Evolutionary conservation across 1,139 yeast genomes (phyloP).

Genomic region (Zygosaccharomyces pseudobailii): DNA sequence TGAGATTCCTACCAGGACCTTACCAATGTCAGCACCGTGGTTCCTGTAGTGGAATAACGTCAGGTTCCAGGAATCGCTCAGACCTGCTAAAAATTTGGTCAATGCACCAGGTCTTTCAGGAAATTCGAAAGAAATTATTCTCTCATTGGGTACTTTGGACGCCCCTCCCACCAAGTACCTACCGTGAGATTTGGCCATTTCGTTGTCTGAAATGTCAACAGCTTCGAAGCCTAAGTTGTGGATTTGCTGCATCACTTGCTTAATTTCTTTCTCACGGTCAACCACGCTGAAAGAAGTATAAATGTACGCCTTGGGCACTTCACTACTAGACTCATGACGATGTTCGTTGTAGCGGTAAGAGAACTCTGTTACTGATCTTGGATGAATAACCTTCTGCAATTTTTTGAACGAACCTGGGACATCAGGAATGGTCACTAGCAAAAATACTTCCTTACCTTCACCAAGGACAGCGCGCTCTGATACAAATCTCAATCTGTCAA

Average conservation of each 20-base stretch:
- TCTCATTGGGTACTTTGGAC: slow-evolving; percentile 62
- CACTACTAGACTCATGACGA: slow-evolving; percentile 37
- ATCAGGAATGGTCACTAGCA: slow-evolving; percentile 88
- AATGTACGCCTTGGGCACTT: slow-evolving; percentile 58
- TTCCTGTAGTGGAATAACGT: slow-evolving; percentile 94
- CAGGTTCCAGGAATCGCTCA: slow-evolving; percentile 82
- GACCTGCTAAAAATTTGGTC: slow-evolving; percentile 64
- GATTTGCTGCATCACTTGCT: slow-evolving; percentile 42
- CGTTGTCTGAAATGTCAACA: slow-evolving; percentile 82
- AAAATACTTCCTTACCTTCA: slow-evolving; percentile 93
- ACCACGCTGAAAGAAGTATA: slow-evolving; percentile 83
- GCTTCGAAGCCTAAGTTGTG: slow-evolving; percentile 57
- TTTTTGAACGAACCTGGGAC: slow-evolving; percentile 81
- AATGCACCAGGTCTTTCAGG: slow-evolving; percentile 98
- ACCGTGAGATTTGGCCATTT: slow-evolving; percentile 93
- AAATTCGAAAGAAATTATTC: slow-evolving; percentile 79
- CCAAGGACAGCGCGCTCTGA: slow-evolving; percentile 97
- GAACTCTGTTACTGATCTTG: slow-evolving; percentile 89
- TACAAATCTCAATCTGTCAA: slow-evolving; percentile 93
- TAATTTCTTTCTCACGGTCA: slow-evolving; percentile 58
- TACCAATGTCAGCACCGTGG: slow-evolving; percentile 93
- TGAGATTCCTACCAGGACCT: slow-evolving; percentile 82
- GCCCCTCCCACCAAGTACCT: slow-evolving; percentile 94
- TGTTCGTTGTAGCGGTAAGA: slow-evolving; percentile 68
- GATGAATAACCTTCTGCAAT: slow-evolving; percentile 70